phyloP scores from a whole-genome alignment of 2,329 filamentous ascomycete genomes.

The Microcera coccophila region DNA sequence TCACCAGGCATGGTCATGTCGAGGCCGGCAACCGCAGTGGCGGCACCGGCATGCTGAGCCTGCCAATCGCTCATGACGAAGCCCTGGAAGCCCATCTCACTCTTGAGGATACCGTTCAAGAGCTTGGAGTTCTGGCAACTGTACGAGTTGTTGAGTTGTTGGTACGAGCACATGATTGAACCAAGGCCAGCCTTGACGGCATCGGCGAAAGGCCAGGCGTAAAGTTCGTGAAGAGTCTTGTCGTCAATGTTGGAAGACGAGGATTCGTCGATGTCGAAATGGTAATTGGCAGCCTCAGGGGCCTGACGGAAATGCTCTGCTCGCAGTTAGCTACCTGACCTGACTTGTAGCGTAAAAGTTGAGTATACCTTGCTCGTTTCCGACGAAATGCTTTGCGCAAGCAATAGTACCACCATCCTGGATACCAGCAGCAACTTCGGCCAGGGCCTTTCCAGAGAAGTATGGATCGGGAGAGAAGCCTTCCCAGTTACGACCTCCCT shows the following conservation, averaged over 20 bases:
- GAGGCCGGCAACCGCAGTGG: constrained; percentile 65
- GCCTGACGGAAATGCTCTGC: constrained; percentile 67
- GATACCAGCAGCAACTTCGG: constrained; percentile 72
- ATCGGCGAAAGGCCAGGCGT: constrained; percentile 75
- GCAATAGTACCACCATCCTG: constrained; percentile 80
- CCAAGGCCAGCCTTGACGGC: constrained; percentile 65
- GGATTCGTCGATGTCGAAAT: constrained; percentile 59
- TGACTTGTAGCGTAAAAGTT: neutral
- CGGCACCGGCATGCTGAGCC: constrained; percentile 67
- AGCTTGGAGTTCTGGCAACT: constrained; percentile 74
- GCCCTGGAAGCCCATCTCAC: constrained; percentile 76
- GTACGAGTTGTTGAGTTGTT: constrained; percentile 78
- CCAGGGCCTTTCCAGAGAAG: constrained; percentile 67
- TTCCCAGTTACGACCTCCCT: constrained; percentile 60
- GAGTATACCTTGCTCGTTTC: constrained; percentile 61
- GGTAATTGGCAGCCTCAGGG: constrained; percentile 48
- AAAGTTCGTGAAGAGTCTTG: constrained; percentile 70
- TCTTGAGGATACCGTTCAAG: constrained; percentile 72
- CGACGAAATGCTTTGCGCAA: constrained; percentile 73
- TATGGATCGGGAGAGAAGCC: constrained; percentile 69
- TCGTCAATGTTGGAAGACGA: constrained; percentile 64
- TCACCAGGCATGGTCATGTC: constrained; percentile 93
- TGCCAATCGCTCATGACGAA: constrained; percentile 80
- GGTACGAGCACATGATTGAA: constrained; percentile 65
- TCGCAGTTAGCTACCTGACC: neutral